These are phyloP conservation scores for Pyracantha coccinea DNA, from an alignment of 331 rosid genomes.

Conservation along the genomic window DNA sequence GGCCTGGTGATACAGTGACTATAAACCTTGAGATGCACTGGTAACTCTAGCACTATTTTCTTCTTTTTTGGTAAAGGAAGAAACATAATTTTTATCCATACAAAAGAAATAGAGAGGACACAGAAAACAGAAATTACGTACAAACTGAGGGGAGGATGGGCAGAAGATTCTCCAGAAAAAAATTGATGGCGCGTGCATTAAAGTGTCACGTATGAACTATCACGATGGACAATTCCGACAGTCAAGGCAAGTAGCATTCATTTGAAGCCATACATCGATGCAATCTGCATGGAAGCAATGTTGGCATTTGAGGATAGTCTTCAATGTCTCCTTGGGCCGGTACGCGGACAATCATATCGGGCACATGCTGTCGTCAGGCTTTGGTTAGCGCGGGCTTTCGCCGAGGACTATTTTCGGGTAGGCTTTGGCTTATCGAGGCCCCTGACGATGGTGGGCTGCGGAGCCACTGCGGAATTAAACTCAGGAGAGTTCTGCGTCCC, in stretches of 20 bases:
- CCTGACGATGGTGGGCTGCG: conserved; percentile 5
- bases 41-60: neutral
- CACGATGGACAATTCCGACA: conserved; percentile 43
- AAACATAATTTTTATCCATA: neutral
- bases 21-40: neutral
- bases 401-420: conserved; percentile 52
- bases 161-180: neutral
- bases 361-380: conserved; percentile 35
- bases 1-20: neutral
- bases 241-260: conserved; percentile 56
- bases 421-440: conserved; percentile 56
- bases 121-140: too few relatives aligned
- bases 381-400: conserved; percentile 28
- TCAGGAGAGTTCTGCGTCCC: conserved; percentile 21
- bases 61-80: neutral
- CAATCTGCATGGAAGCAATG: conserved; percentile 64
- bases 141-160: too few relatives aligned
- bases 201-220: neutral
- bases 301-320: conserved; percentile 53
- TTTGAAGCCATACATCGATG: conserved; percentile 43
- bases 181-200: neutral
- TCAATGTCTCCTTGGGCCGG: conserved; percentile 47
- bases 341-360: conserved; percentile 62
- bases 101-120: neutral
- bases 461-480: conserved; percentile 25